Evolutionary conservation across 345 rosid species (phyloP), one percentile per base, ranked within the genome.

Genomic region (Triadica sebifera): DNA sequence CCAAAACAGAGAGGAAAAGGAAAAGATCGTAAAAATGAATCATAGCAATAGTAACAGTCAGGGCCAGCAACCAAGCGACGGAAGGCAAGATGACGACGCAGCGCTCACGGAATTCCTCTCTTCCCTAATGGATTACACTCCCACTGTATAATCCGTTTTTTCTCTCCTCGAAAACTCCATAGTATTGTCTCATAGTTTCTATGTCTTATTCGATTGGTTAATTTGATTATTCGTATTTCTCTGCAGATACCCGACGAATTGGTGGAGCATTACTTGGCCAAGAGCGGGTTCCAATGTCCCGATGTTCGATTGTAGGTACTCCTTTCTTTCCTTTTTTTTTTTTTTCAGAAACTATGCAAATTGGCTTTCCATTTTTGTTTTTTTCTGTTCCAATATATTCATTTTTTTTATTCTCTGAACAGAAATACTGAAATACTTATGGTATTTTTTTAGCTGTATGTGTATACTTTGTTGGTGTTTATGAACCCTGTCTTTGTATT

Each of bases 211-310:
- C 49, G 0, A 39, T 51, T 57, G 24, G 13, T 49, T 78, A 5
- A 52, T 46, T 68, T 56, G 12, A 59, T 50, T 61, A 34, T 37
- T 8, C 77, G 22, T n/a, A 8, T 20, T 2, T 43, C 24, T 45
- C 6, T 15, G 52, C 87, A 95, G 99, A 93, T 93, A 80, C 99
- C 96, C 34, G 99, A 95, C 73, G 98, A 93, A 76, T 77, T 95
- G 82, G 99, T 93, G 72, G 98, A 95, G 87, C 93, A 91, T 82
- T 94, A 89, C 85, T 77, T 94, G 75, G 97, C 90, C n/a, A 94
- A 87, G 85, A 94, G 98, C 78, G 98, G 98, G 41, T 92, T 94
- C 75, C 98, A 94, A 74, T 89, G 91, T 79, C 98, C 98, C 22
- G 96, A 92, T 77, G 94, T 91, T 74, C 88, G 98, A 89, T 77